A percentile compares a stretch with the other conserved stretches of the same genome.
Conservation (phyloP, 176 grass and related monocot species). For the Oryza glaberrima region DNA sequence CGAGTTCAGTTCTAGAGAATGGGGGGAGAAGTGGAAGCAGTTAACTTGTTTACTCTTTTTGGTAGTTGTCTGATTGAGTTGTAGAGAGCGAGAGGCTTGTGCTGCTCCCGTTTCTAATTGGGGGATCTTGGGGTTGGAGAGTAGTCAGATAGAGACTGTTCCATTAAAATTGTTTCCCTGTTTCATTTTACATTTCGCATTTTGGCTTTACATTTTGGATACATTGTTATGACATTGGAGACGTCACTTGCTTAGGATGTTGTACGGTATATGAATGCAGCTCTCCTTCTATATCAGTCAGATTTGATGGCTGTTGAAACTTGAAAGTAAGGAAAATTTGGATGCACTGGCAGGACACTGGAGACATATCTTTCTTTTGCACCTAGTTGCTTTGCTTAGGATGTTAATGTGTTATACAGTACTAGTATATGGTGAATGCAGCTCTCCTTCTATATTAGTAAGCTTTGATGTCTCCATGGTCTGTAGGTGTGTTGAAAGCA, state of each 20-base stretch:
- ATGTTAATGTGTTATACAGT: too few relatives aligned
- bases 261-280: conserved; percentile 12
- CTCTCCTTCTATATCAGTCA: neutral
- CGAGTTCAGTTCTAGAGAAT: neutral
- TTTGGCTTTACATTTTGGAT: neutral
- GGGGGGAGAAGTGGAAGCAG: neutral
- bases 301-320: neutral
- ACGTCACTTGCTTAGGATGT: neutral
- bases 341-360: too few relatives aligned
- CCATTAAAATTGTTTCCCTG: neutral
- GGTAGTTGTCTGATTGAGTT: neutral
- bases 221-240: conserved; percentile 1
- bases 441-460: too few relatives aligned
- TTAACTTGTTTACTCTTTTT: neutral
- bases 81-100: neutral
- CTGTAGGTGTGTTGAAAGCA: neutral
- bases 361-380: too few relatives aligned
- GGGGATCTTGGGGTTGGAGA: neutral
- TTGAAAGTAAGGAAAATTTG: too few relatives aligned
- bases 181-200: conserved; percentile 28
- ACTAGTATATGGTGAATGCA: too few relatives aligned
- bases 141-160: neutral
- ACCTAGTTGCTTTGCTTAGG: too few relatives aligned
- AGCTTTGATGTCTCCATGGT: neutral
- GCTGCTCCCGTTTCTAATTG: neutral